These are phyloP conservation scores for Knoxia roxburghii DNA, from an alignment of 257 asterid species.

Conservation along the genomic window DNA sequence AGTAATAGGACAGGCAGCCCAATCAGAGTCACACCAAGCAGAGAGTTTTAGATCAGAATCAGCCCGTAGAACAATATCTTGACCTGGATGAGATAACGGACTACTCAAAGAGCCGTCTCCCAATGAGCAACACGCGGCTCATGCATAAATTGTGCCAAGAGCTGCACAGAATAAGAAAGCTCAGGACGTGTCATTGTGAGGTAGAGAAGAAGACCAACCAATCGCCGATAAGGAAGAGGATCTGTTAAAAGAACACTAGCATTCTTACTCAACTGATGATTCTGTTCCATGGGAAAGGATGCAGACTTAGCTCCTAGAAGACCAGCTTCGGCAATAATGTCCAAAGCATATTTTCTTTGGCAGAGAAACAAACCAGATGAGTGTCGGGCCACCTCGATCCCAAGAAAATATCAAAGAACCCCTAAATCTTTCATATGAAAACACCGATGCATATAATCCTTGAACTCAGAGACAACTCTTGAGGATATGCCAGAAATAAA, in stretches of 20 bases:
- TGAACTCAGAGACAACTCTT: too few relatives aligned
- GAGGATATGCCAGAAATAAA: too few relatives aligned
- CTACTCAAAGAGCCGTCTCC: not conserved
- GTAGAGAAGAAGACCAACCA: not conserved
- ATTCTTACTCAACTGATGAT: not conserved
- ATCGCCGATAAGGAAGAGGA: not conserved
- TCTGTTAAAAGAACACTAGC: not conserved
- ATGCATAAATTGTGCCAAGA: not conserved
- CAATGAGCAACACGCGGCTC: not conserved
- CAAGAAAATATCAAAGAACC: too few relatives aligned
- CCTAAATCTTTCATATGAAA: too few relatives aligned
- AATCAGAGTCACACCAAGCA: too few relatives aligned
- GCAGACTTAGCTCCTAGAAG: not conserved
- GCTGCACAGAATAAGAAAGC: not conserved
- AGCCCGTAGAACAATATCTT: not conserved
- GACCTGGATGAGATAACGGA: conserved; percentile 1
- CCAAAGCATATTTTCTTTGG: not conserved
- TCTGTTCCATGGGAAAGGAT: not conserved
- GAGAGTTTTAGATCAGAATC: too few relatives aligned
- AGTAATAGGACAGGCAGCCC: too few relatives aligned
- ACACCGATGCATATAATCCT: too few relatives aligned
- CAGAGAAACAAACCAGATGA: not conserved
- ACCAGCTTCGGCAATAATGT: not conserved
- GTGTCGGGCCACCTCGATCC: not conserved
- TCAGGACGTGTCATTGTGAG: not conserved